These are phyloP conservation scores for Eragrostis curvula DNA, from an alignment of 176 grass and related monocot genomes.

Conservation along the genomic window DNA sequence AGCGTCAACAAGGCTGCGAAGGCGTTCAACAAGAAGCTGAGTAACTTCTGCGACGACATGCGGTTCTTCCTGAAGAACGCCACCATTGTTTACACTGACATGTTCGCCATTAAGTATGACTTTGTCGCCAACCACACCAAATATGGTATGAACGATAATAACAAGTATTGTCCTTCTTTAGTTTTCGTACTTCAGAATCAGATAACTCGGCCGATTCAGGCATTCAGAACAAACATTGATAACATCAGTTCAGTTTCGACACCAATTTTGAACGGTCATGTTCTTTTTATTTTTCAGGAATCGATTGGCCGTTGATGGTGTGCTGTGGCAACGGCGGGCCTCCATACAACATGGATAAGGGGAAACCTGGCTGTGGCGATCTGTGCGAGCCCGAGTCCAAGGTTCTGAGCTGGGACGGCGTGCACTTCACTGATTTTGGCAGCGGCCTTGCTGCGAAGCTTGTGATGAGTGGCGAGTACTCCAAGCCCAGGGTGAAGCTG, in stretches of 20 bases:
- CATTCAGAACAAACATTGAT: neutral
- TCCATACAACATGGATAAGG: slow-evolving; percentile 58
- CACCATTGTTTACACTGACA: slow-evolving; percentile 81
- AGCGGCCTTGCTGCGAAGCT: slow-evolving; percentile 49
- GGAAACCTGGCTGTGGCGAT: slow-evolving; percentile 41
- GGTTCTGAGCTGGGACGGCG: slow-evolving; percentile 64
- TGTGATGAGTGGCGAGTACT: slow-evolving; percentile 50
- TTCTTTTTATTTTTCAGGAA: slow-evolving; percentile 41
- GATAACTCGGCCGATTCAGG: neutral
- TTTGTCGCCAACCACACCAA: slow-evolving; percentile 75
- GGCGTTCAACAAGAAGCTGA: slow-evolving; percentile 68
- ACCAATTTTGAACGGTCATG: neutral
- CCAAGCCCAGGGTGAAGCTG: slow-evolving; percentile 57
- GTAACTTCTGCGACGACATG: slow-evolving; percentile 56
- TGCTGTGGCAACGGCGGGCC: slow-evolving; percentile 78
- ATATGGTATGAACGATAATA: slow-evolving; percentile 54
- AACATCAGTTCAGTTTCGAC: neutral
- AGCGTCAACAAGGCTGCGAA: slow-evolving; percentile 60
- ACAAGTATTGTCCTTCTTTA: neutral
- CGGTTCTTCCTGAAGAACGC: slow-evolving; percentile 53
- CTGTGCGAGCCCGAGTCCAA: slow-evolving; percentile 45
- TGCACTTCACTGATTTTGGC: slow-evolving; percentile 59
- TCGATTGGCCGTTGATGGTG: slow-evolving; percentile 74
- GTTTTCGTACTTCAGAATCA: neutral
- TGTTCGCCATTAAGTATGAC: slow-evolving; percentile 88